Evolutionary conservation across 805 yeast species (phyloP), one percentile per base, ranked within the genome.

Genomic region (Metschnikowia reukaufii): DNA sequence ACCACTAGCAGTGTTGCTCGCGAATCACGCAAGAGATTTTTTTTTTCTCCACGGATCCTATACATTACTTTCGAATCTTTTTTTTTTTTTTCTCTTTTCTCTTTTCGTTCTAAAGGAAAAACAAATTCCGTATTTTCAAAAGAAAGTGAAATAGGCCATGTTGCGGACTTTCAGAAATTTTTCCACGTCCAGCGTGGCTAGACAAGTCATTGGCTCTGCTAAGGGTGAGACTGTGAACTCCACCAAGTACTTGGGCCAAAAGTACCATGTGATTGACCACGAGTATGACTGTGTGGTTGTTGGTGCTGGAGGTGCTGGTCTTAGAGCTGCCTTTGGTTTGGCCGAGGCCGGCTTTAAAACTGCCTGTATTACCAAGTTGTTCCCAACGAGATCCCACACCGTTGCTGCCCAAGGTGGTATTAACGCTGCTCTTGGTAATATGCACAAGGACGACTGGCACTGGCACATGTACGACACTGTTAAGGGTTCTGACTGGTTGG

Each of bases 391-490:
- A 74, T 91, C 97, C 16, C 99, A 92, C 68, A 92, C 99, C 17
- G 99, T 92, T 42, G 98, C 98, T 48, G 99, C 99, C 42, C 99
- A 92, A 74, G 99, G 99, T 74, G 99, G 99, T 76, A 94, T 92
- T 73, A 92, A 92, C 64, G 99, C 98, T 57, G 99, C 99, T 25
- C 79, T 92, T 56, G 99, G 98, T 59, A 92, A 92, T 79, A 92
- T 92, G 96, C 98, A 94, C 76, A 78, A 81, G 59, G 99, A 92
- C 71, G 91, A 91, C 76, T 92, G 99, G 99, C 96, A 88, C 72
- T 94, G 98, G 97, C 99, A 92, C 72, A 91, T 92, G 97, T 92
- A 94, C 73, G 99, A 92, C 67, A 92, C 99, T 61, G 98, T 92
- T 61, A 92, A 92, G 76, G 99, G 99, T 55, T 90, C 97, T 8